Percentiles rank a stretch among this genome's conserved stretches.
Evolutionary conservation across 352 stramenopile genomes (phyloP).

Genomic region (Paralagenidium karlingii): DNA sequence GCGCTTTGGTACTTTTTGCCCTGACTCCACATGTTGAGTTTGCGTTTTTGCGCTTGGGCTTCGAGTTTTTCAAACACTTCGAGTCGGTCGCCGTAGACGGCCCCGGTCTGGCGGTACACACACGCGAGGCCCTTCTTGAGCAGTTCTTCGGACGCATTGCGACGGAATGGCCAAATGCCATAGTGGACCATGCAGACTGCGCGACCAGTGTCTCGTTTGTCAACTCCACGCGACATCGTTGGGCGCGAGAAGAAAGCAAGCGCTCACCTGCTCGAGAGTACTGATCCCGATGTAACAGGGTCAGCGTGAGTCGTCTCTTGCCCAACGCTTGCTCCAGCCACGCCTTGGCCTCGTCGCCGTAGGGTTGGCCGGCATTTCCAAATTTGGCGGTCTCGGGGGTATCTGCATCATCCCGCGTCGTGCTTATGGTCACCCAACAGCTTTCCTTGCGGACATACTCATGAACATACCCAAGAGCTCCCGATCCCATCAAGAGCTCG

Average conservation of each 20-base stretch:
- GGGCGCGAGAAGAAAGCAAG: not conserved
- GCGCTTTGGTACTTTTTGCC: slow-evolving; percentile 57
- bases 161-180: slow-evolving; percentile 59
- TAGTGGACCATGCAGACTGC: slow-evolving; percentile 78
- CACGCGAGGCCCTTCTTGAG: slow-evolving; percentile 56
- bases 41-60: slow-evolving; percentile 38
- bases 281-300: slow-evolving; percentile 74
- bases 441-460: too few relatives aligned
- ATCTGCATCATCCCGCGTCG: slow-evolving; percentile 18
- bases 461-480: too few relatives aligned
- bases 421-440: too few relatives aligned
- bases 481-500: too few relatives aligned
- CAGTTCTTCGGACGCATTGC: slow-evolving; percentile 71
- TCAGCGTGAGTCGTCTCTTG: slow-evolving; percentile 45
- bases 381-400: slow-evolving; percentile 82
- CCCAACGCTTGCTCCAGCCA: slow-evolving; percentile 40
- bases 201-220: too few relatives aligned
- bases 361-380: slow-evolving; percentile 57
- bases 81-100: slow-evolving; percentile 66
- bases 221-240: not conserved
- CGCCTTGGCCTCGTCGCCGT: slow-evolving; percentile 64
- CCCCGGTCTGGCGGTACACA: slow-evolving; percentile 63
- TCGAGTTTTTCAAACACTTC: slow-evolving; percentile 60
- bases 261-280: too few relatives aligned
- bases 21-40: slow-evolving; percentile 66